Evolutionary conservation across 140 eudicot genomes (phyloP), one percentile per base, ranked within the genome.

Genomic region (Ambrosia hybrid): DNA sequence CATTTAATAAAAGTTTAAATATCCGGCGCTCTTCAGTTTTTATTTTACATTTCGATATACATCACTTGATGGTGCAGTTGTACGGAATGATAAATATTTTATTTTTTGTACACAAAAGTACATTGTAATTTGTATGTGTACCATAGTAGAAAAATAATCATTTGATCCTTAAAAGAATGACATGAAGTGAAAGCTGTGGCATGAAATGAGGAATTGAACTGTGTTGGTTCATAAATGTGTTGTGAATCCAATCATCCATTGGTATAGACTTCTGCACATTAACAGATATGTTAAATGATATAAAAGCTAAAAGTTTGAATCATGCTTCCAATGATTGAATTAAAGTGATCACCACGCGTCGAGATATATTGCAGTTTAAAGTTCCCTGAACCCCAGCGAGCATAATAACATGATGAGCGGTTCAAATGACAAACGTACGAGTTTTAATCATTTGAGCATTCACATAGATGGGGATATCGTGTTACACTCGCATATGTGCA

Each of bases 181-280:
- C 73, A 78, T 72, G 82, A 78, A 57, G 74, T 78, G 82, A 72
- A 43, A 72, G 82, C 43, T 78, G 69, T 72, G 64, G 55, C 74
- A 72, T 33, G 45, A 65, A 14, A n/a, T 56, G 72, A 55, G 56
- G 72, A 45, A 65, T 21, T 21, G 26, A 21, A 21, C 52, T 16
- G 61, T 65, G 78, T 65, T 78, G 78, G 82, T 65, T 48, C 57
- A 72, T 78, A 78, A 65, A 72, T 78, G 78, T 65, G 74, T 59
- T 65, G 30, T 38, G 70, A 78, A 73, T 78, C 26, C 26, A 21
- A 21, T 21, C 26, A 21, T 21, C 78, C 78, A 57, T 59, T 17
- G 12, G 13, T 57, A 71, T 33, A 41, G n/a, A 17, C 55, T 55
- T 8, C 60, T 76, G 65, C 71, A 12, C 13, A 17, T 37, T 52